Evolutionary conservation across 768 basidiomycete genomes (phyloP), one percentile per base, ranked within the genome.

Genomic region (Pleurotus citrinopileatus): DNA sequence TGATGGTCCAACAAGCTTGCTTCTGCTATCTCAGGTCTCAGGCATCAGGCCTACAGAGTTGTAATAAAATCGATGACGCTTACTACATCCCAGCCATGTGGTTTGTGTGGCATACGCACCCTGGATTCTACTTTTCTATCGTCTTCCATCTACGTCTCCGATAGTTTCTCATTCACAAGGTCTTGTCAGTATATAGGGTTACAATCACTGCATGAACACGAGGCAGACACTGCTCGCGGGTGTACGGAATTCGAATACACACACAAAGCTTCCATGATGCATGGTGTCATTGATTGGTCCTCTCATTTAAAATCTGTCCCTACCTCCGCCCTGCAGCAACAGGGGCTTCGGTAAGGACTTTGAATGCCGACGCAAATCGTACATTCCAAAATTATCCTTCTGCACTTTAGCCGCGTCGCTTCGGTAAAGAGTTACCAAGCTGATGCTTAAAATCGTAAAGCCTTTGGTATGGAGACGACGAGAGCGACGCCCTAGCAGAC

Each of bases 381-480:
- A 44, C n/a, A 20, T 13, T 48, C 32, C 28, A 48, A 48, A 36
- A 12, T 29, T 37, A 19, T 34, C 17, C 29, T 22, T 36, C n/a
- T n/a, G n/a, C n/a, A n/a, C n/a, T n/a, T n/a, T n/a, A n/a, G n/a
- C n/a, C 17, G 48, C 28, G 48, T 50, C 34, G 48, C 13, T 26
- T 44, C 42, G 42, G 13, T 44, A 22, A 44, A 26, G 13, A 5
- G 23, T 40, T 6, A 23, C 7, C 42, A 13, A 44, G 42, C 6
- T 23, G 42, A 44, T 37, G 28, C 48, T 50, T 50, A 50, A 50
- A 44, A 50, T 36, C 29, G 34, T 36, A 50, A 50, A 50, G 48
- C 19, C 29, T 20, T 40, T n/a, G 34, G 10, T 36, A 50, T 36
- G 26, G 5, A 40, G 32, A 7, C 32, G 32, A 7, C 32, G 7